Evolutionary conservation across 2,329 filamentous ascomycete genomes (phyloP), one percentile per base, ranked within the genome.

Genomic region (Pestalotiopsis fici): DNA sequence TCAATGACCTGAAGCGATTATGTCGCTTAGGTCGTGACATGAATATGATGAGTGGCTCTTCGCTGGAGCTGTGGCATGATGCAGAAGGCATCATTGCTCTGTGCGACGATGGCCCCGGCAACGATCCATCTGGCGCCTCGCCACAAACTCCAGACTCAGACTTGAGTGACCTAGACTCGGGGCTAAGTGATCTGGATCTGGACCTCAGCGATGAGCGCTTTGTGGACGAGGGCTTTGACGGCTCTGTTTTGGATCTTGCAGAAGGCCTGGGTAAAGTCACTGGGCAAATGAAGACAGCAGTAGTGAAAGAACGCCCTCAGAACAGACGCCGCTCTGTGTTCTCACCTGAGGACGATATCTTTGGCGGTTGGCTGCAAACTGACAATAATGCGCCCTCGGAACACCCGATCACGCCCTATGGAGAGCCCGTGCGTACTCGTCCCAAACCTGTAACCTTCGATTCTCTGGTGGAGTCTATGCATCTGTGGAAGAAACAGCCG

Each of bases 71-170:
- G 59, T 97, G 93, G 92, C 88, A 90, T 73, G 93, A 96, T 76
- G 93, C 94, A 1, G 92, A 96, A 77, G 93, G 92, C 15, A 95
- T 97, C 79, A 96, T 97, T 75, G 91, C 93, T 39, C 82, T 97
- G n/a, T 93, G 91, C 69, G 87, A 89, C 47, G 89, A 91, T 60
- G 83, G 87, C 60, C 72, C 80, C 5, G 81, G 83, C 13, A 77
- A 78, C 18, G 71, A 75, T 50, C 76, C 79, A 13, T 78, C 78
- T 5, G 78, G 80, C 31, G 65, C 69, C 2, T 60, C 57, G 6
- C 43, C 43, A 50, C 15, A n/a, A 50, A n/a, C 18, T 21, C 15
- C 18, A n/a, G 66, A 67, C 11, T 80, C 80, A 0, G 74, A 79
- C 23, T 7, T 50, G 43, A n/a, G 18, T 21, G 43, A 50, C 6